A percentile compares a stretch with the other conserved stretches of the same genome.
Conservation (phyloP, 495 filamentous ascomycete species). For the Aspergillus panamensis region DNA sequence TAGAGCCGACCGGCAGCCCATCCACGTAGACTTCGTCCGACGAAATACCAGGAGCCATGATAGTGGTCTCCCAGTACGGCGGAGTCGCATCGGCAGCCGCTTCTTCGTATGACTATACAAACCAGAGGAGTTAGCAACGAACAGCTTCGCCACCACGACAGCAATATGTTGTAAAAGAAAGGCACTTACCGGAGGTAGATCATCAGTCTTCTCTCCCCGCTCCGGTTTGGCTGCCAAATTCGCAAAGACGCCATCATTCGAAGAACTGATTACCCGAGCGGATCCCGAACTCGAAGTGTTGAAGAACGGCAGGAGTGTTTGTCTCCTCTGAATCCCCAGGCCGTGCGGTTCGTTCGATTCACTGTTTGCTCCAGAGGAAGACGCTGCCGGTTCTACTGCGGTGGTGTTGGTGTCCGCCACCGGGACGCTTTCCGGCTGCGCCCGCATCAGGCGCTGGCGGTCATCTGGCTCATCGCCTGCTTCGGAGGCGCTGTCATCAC, state of each 20-base stretch:
- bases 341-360: constrained; percentile 19
- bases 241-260: constrained; percentile 93
- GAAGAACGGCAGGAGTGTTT: constrained; percentile 52
- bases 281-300: constrained; percentile 33
- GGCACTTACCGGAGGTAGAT: constrained; percentile 82
- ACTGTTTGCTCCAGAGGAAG: constrained; percentile 38
- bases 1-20: constrained; percentile 88
- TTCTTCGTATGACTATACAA: constrained; percentile 87
- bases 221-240: constrained; percentile 92
- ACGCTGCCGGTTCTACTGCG: constrained; percentile 23
- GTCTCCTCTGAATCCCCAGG: constrained; percentile 40
- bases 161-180: constrained; percentile 3
- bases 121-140: constrained; percentile 6
- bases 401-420: constrained; percentile 29
- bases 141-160: not conserved
- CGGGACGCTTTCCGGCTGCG: constrained; percentile 47
- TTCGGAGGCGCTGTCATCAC: constrained; percentile 64
- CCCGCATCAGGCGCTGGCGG: constrained; percentile 78
- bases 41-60: constrained; percentile 82
- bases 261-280: constrained; percentile 50
- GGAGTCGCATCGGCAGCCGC: constrained; percentile 94
- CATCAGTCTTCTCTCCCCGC: constrained; percentile 72
- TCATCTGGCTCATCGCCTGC: constrained; percentile 74
- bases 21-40: constrained; percentile 94
- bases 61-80: constrained; percentile 98